Percentiles rank a stretch among this genome's conserved stretches.
phyloP scores from a whole-genome alignment of 2,329 filamentous ascomycete genomes.

The Parafenestella ontariensis region DNA sequence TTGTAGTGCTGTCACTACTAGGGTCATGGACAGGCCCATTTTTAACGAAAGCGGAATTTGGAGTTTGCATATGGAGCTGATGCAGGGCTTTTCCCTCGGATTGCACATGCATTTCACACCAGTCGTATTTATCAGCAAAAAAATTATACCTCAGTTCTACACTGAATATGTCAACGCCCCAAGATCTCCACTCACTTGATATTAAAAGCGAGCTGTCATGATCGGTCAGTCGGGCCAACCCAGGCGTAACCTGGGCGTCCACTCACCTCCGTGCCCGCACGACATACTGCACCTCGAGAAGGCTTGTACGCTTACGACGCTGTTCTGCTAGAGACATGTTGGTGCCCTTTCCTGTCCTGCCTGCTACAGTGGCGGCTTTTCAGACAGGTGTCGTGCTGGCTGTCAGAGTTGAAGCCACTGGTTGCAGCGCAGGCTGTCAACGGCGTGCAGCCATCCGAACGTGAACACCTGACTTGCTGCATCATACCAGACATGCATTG shows the following conservation, averaged over 20 bases:
- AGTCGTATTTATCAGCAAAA: too few relatives aligned
- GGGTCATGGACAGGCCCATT: neutral
- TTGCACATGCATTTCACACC: neutral
- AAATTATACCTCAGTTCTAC: too few relatives aligned
- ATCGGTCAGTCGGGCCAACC: neutral
- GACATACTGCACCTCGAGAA: slow-evolving; percentile 4
- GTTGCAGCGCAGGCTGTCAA: slow-evolving; percentile 7
- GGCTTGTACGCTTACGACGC: slow-evolving; percentile 1
- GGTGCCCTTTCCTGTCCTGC: too few relatives aligned
- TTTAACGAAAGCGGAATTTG: neutral
- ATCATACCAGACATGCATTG: too few relatives aligned
- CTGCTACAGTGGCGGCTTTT: neutral
- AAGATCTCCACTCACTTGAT: neutral
- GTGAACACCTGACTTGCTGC: neutral
- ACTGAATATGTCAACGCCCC: neutral
- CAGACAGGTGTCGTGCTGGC: slow-evolving; percentile 1
- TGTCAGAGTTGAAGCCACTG: slow-evolving; percentile 13
- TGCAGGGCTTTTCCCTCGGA: neutral
- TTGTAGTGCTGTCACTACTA: neutral
- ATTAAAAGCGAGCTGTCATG: neutral
- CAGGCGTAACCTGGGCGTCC: slow-evolving; percentile 16
- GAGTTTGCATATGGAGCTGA: neutral
- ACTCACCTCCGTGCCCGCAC: slow-evolving; percentile 24
- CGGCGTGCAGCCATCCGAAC: slow-evolving; percentile 5
- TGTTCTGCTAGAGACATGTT: slow-evolving; percentile 1